Base-by-base conservation (phyloP, 495 filamentous ascomycete genomes). In the Halenospora varia region DNA sequence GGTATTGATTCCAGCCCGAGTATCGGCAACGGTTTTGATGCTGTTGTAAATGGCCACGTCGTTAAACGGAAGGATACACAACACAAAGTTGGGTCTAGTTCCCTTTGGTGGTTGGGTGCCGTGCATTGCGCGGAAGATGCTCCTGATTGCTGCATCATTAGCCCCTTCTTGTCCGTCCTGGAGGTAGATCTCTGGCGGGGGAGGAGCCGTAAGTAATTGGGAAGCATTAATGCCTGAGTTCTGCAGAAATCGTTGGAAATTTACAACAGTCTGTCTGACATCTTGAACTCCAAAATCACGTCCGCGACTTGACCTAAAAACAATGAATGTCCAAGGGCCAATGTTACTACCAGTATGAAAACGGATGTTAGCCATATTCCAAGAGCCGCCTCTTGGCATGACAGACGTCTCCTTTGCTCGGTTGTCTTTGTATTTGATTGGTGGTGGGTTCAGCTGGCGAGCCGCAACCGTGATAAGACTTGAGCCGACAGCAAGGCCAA, bases 1-100 rank as follows among this genome's bases (percentile, higher is more conserved):
- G 8, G 82, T 90, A 18, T 80, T 80, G 22, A 89, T 72, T 3
- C 90, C 89, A 48, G 70, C 75, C 0, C 75, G 70, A 2, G 85
- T 65, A 61, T 96, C 90, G 3, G 79, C 87, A 15, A 82, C 63
- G 35, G 68, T 75, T 70, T 96, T 96, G 64, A 95, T 72, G 19
- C 66, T 73, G 61, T 83, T 83, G 69, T 95, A 95, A 3, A 83
- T 63, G 0, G 67, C 66, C 2, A 75, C 67, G 25, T 80, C 73
- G 2, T 73, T 71, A n/a, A 41, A 62, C 1, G 77, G 78, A 0
- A 93, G 71, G 25, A 93, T 70, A 13, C 88, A 78, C 8, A 93
- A 69, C 0, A 94, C 73, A n/a, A 91, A 65, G 10, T 73, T 67
- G 0, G 75, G 71, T 8, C 73, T 66, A 11, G n/a, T n/a, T n/a